Base-by-base conservation (phyloP, 78 protist species). In the Kipferlia bialata region DNA sequence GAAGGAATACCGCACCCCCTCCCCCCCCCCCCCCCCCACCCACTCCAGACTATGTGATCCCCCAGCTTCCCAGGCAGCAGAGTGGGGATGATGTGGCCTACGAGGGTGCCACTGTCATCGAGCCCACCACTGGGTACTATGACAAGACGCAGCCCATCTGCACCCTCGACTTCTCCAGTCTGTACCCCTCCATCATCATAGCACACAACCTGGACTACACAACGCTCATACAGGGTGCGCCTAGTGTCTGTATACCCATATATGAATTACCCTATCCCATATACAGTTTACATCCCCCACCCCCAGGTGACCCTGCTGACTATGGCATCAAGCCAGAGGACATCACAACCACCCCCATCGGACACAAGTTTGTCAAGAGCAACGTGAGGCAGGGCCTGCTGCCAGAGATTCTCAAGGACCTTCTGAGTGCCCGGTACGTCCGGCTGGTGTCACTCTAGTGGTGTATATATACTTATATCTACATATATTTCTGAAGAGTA, bases 131-230 rank as follows among this genome's bases (percentile, higher is more conserved):
- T 18, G 66, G 79, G 12, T 39, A 10, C 17, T 78, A 66, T 64
- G 3, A 66, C 63, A 41, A 73, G 59, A 18, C 2, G 13, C 71
- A 68, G 33, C 98, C 98, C 22, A 86, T 97, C 17, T 88, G 96
- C 24, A 91, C 98, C 0, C 86, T 97, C 54, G 99, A 97, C 77
- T 97, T 97, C 70, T 76, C 96, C 16, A 85, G 94, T 60, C 90
- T 97, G 57, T 97, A 97, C 78, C 99, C 99, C 28, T 92, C 98
- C 13, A 97, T 97, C 73, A 97, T 97, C 98, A 92, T 93, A 90
- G 97, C 98, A 15, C 97, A 95, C 75, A 97, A 97, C 73, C 84
- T 95, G 33, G 95, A 98, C 79, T 95, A 96, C 66, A 77, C 97
- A 5, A 96, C 99, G 2, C 82, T 90, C 12, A 24, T 91, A 22